Evolutionary conservation across 2,329 filamentous ascomycete species (phyloP).

Genomic region (Esteya vermicola): DNA sequence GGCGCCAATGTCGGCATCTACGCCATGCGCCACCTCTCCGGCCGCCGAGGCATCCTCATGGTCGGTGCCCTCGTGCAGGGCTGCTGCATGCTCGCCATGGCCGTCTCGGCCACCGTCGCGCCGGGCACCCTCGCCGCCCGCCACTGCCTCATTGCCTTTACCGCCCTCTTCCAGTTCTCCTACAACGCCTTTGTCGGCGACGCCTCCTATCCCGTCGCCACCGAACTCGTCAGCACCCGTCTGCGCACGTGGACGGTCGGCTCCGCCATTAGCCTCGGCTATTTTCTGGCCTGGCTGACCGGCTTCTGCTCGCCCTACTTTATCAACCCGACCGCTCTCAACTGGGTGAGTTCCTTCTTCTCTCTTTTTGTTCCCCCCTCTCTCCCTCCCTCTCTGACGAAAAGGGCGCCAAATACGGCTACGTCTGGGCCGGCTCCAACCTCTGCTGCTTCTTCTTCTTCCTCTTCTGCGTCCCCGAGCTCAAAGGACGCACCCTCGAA

Average conservation of each 20-base stretch:
- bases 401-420: constrained; percentile 27
- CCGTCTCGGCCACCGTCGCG: constrained; percentile 18
- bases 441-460: constrained; percentile 17
- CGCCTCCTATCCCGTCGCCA: constrained; percentile 25
- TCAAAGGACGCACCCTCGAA: constrained; percentile 17
- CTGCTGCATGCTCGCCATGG: constrained; percentile 28
- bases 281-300: constrained; percentile 22
- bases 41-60: constrained; percentile 31
- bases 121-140: constrained; percentile 15
- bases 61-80: constrained; percentile 28
- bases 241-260: constrained; percentile 32
- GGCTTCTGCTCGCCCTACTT: constrained; percentile 31
- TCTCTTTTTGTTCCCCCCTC: background rate
- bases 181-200: constrained; percentile 25
- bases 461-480: constrained; percentile 17
- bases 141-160: constrained; percentile 21
- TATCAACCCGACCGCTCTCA: constrained; percentile 26
- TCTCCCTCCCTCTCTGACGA: background rate
- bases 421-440: constrained; percentile 25
- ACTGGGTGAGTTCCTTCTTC: constrained; percentile 17
- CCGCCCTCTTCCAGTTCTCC: constrained; percentile 18
- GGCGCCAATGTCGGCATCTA: constrained; percentile 34
- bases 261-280: constrained; percentile 31
- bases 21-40: constrained; percentile 30
- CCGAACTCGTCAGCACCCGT: constrained; percentile 28